Percentiles rank a stretch among this genome's conserved stretches.
phyloP scores from a whole-genome alignment of 2,329 filamentous ascomycete genomes.

The Lasiodiplodia hormozganensis region DNA sequence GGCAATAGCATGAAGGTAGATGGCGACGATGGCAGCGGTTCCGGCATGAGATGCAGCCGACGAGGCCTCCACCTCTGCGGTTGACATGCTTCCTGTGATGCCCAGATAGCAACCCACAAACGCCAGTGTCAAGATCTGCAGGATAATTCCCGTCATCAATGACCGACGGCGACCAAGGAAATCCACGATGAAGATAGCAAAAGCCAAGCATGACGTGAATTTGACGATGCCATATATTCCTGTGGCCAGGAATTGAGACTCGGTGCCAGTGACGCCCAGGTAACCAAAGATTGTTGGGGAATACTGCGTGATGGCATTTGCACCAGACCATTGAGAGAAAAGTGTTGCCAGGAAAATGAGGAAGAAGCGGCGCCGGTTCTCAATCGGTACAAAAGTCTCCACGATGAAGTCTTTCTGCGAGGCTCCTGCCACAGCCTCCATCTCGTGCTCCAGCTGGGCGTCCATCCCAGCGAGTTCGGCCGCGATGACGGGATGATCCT shows the following conservation, averaged over 20 bases:
- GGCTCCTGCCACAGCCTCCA: too few relatives aligned
- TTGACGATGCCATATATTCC: constrained; percentile 34
- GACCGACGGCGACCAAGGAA: constrained; percentile 40
- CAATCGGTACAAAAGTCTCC: too few relatives aligned
- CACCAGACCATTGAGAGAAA: constrained; percentile 33
- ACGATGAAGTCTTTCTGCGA: too few relatives aligned
- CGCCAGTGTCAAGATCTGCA: constrained; percentile 34
- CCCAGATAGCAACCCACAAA: constrained; percentile 35
- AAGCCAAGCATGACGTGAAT: constrained; percentile 35
- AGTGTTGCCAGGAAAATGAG: background rate
- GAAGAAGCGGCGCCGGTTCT: too few relatives aligned
- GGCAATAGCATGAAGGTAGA: constrained; percentile 53
- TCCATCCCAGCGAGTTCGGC: too few relatives aligned
- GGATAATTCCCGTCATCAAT: constrained; percentile 43
- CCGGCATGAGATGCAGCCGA: constrained; percentile 37
- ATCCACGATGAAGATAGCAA: constrained; percentile 41
- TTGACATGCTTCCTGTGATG: constrained; percentile 32
- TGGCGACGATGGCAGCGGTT: constrained; percentile 51
- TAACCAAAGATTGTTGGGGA: constrained; percentile 32
- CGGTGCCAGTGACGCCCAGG: constrained; percentile 31
- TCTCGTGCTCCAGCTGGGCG: too few relatives aligned
- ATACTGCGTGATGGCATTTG: constrained; percentile 34
- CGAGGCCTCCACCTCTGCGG: constrained; percentile 38
- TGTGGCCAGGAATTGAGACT: constrained; percentile 31
- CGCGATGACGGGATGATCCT: too few relatives aligned